Percentiles rank a stretch among this genome's conserved stretches.
Evolutionary conservation across 768 basidiomycete genomes (phyloP).

Genomic region (Tephrocybe sp.): DNA sequence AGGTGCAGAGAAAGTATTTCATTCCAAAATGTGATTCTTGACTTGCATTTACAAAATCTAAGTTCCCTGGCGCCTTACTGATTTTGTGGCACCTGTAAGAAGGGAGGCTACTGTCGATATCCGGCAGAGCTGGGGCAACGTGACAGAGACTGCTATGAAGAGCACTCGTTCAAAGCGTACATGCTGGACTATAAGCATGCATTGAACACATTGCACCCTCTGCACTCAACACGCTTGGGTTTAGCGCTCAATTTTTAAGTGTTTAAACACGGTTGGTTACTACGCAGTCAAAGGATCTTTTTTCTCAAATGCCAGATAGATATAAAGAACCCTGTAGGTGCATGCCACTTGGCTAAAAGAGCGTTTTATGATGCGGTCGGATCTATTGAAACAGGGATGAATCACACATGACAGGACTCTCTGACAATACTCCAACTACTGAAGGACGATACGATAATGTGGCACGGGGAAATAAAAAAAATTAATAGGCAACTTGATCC

Average conservation of each 20-base stretch:
- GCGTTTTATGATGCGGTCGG: slow-evolving; percentile 89
- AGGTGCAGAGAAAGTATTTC: slow-evolving; percentile 86
- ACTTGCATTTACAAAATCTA: not conserved
- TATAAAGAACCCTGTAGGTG: slow-evolving; percentile 80
- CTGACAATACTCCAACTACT: slow-evolving; percentile 81
- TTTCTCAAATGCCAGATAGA: slow-evolving; percentile 32
- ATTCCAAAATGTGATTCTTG: slow-evolving; percentile 74
- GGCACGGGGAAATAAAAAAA: slow-evolving; percentile 71
- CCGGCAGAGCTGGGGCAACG: slow-evolving; percentile 81
- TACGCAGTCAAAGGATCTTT: not conserved
- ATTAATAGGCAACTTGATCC: slow-evolving; percentile 22
- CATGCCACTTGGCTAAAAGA: slow-evolving; percentile 87
- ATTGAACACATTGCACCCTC: slow-evolving; percentile 63
- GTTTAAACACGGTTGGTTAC: slow-evolving; percentile 65
- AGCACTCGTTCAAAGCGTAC: slow-evolving; percentile 80
- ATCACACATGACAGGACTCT: slow-evolving; percentile 60
- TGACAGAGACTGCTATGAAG: slow-evolving; percentile 65
- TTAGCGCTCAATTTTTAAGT: slow-evolving; percentile 93
- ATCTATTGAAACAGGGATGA: slow-evolving; percentile 44
- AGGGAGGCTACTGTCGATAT: slow-evolving; percentile 88
- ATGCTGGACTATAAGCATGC: slow-evolving; percentile 86
- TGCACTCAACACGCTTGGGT: slow-evolving; percentile 85
- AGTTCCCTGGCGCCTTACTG: not conserved
- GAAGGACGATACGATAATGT: slow-evolving; percentile 82
- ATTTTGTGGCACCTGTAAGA: slow-evolving; percentile 18